Evolutionary conservation across 345 rosid species (phyloP), one percentile per base, ranked within the genome.

Genomic region (Acer negundo): DNA sequence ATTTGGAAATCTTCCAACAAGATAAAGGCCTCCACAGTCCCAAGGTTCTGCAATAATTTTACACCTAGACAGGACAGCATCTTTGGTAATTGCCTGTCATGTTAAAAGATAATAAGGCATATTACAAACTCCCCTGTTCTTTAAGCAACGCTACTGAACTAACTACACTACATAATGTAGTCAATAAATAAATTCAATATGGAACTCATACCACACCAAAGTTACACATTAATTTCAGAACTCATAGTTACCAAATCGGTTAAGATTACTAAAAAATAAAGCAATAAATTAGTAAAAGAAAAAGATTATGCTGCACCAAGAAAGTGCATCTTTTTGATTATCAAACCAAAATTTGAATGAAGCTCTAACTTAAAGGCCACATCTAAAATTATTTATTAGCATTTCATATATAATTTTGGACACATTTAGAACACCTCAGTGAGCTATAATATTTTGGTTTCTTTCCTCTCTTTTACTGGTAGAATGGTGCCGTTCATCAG

Each of bases 11-110:
- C 85, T 80, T 65, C 99, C 99, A 10, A 95, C 98, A 78, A 93
- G 96, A 86, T 93, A 95, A 77, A 95, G 91, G 67, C 97, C 98
- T 68, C 94, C 94, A 87, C 99, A 95, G 80, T 95, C 97, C 98
- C 98, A 95, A 80, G 99, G 99, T 86, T 95, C 98, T 23, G 98
- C 86, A 84, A 93, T 93, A 73, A 95, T 85, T 85, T 93, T 95
- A 85, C 97, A 93, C 86, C 94, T 86, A 70, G 99, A 91, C 73
- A 95, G 83, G 67, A 79, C 75, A 40, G 88, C 85, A 82, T 92
- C 99, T 87, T 92, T 92, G 72, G 96, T 91, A 81, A 93, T 95
- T 40, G 91, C 99, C 98, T 95, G 87, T 75, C 63, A 68, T 68
- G 78, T 69, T 59, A 77, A 75, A 75, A 74, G 76, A 73, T 53